Percentiles rank a stretch among this genome's conserved stretches.
These are phyloP conservation scores for Microbotryomycetes sp. DNA, from an alignment of 1,284 basidiomycete species.

Conservation along the genomic window DNA sequence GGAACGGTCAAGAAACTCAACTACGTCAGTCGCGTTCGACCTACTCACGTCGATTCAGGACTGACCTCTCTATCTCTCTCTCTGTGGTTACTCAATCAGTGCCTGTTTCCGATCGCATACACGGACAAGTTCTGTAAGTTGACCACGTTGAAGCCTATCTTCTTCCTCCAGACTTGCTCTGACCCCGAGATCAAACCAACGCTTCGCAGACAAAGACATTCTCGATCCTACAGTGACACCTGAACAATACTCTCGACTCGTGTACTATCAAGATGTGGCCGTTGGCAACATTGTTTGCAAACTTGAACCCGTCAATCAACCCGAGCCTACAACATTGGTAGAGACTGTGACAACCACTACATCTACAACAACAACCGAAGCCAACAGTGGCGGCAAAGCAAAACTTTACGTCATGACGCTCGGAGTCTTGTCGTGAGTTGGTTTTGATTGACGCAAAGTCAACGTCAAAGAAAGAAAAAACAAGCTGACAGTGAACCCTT, in stretches of 20 bases:
- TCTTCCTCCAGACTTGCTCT: background rate
- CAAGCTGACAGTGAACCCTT: no score
- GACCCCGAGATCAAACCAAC: background rate
- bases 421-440: constrained; percentile 40
- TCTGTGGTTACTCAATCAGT: background rate
- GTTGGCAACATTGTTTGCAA: constrained; percentile 43
- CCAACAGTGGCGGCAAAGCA: constrained; percentile 20
- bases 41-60: background rate
- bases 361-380: background rate
- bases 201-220: constrained; percentile 18
- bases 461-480: no score
- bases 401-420: constrained; percentile 45
- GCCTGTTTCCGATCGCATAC: constrained; percentile 35
- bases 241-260: constrained; percentile 35
- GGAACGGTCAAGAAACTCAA: constrained; percentile 36
- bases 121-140: constrained; percentile 29
- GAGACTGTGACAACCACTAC: constrained; percentile 13
- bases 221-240: constrained; percentile 21
- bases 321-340: constrained; percentile 6
- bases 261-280: constrained; percentile 45
- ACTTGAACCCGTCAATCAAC: constrained; percentile 33
- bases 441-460: no score
- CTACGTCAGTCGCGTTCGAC: constrained; percentile 1
- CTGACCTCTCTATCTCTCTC: background rate
- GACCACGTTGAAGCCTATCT: background rate